A percentile compares a stretch with the other conserved stretches of the same genome.
Conservation (phyloP, 257 asterid species). For the Solanum bukasovii region DNA sequence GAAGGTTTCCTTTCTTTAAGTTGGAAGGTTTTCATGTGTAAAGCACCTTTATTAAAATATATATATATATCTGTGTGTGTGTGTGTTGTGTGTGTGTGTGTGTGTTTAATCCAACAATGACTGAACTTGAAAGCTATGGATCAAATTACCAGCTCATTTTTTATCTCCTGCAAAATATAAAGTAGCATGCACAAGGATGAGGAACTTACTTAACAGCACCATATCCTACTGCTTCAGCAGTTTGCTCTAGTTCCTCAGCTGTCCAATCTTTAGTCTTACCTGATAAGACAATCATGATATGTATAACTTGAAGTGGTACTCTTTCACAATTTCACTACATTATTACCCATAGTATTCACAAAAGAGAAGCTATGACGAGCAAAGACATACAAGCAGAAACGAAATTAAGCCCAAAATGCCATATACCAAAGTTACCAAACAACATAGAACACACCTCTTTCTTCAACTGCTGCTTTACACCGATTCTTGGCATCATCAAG, state of each 20-base stretch:
- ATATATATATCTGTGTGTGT: too few species aligned
- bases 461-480: constrained; percentile 59
- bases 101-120: not conserved
- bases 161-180: not conserved
- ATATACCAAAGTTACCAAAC: not conserved
- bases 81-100: too few species aligned
- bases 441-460: constrained; percentile 47
- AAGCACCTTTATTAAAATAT: not conserved
- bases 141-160: not conserved
- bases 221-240: constrained; percentile 97
- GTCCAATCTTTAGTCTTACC: constrained; percentile 79
- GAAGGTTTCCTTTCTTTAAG: not conserved
- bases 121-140: not conserved
- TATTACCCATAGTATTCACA: not conserved
- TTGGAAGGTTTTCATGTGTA: not conserved
- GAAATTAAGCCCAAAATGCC: not conserved
- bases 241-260: constrained; percentile 75
- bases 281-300: constrained; percentile 17
- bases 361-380: not conserved
- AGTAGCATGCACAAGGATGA: not conserved
- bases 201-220: constrained; percentile 84
- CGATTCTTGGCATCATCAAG: constrained; percentile 85
- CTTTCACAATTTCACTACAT: not conserved
- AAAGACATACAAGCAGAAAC: not conserved
- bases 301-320: not conserved